Base-by-base conservation (phyloP, 345 rosid genomes). In the Bruguiera gymnorhiza region DNA sequence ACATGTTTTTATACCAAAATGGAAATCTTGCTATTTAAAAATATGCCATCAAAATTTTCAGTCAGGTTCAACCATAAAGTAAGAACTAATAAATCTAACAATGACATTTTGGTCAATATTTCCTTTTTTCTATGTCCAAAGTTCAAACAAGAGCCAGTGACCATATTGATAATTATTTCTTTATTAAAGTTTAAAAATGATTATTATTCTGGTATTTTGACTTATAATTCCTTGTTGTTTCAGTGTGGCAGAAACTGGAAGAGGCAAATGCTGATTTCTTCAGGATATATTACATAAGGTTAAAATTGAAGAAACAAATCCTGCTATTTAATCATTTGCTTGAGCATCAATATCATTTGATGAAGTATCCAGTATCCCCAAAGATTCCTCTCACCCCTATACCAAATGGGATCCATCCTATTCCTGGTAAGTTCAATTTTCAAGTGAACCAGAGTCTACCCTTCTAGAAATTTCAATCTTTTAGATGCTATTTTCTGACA, bases 191-290 rank as follows among this genome's bases (percentile, higher is more conserved):
- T 62, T 46, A 51, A 26, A 68, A 8, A 57, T 20, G 20, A 50
- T 58, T 65, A 34, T 59, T 56, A 43, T 48, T 31, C 32, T 57
- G 26, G 65, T 62, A 15, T 54, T 56, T 71, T 26, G 57, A 66
- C 53, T 26, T 8, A 11, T 65, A 6, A 27, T 31, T 79, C 56
- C 16, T 77, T 57, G 10, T 61, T 69, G 63, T 67, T 78, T 68
- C 80, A 96, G 99, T 96, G 73, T 96, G 99, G 99, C 98, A 96
- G 89, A 96, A 96, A 80, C 72, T 96, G 83, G 99, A 96, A 86
- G 99, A 96, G 80, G 99, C 92, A 74, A 96, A 96, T 78, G 85
- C 87, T 30, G 96, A 88, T 30, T 96, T 96, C 79, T 96, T 96
- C 83, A 84, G 97, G 83, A 94, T 93, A 31, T 96, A 96, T 80